Evolutionary conservation across 2,329 filamentous ascomycete species (phyloP).

Genomic region (Fusarium sp.): DNA sequence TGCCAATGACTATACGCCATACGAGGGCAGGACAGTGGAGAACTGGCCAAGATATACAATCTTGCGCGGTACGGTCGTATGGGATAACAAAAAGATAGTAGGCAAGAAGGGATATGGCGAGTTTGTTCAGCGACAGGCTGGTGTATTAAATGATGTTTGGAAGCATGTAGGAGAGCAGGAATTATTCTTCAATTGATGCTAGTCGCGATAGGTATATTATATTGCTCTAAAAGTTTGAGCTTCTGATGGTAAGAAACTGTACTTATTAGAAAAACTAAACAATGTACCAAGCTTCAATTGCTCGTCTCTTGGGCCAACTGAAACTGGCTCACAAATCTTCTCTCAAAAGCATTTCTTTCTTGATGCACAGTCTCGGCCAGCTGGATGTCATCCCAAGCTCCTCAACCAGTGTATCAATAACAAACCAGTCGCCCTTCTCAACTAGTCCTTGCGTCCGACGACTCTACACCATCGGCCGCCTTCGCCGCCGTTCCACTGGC

Average conservation of each 20-base stretch:
- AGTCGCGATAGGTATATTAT: too few species aligned
- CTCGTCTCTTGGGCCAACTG: background rate
- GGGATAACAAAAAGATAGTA: background rate
- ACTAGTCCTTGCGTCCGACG: background rate
- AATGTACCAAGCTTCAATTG: too few species aligned
- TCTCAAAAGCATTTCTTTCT: background rate
- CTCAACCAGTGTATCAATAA: background rate
- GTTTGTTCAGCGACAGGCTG: background rate
- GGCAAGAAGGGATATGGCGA: background rate
- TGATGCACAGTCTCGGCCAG: background rate
- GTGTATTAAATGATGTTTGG: background rate
- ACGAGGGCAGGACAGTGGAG: background rate
- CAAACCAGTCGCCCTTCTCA: background rate
- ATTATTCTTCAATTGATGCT: fast-evolving
- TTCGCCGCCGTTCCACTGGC: background rate
- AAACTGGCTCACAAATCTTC: background rate
- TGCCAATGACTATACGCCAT: background rate
- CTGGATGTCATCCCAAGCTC: background rate
- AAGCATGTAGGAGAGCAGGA: background rate
- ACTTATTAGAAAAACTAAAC: too few species aligned
- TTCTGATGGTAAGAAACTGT: too few species aligned
- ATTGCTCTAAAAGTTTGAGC: fast-evolving
- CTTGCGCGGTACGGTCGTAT: background rate
- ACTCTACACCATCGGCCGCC: background rate
- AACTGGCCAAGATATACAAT: background rate